Percentiles rank a stretch among this genome's conserved stretches.
Conservation (phyloP, 225 moss, liverwort and hornwort species). For the Straminergon stramineum region DNA sequence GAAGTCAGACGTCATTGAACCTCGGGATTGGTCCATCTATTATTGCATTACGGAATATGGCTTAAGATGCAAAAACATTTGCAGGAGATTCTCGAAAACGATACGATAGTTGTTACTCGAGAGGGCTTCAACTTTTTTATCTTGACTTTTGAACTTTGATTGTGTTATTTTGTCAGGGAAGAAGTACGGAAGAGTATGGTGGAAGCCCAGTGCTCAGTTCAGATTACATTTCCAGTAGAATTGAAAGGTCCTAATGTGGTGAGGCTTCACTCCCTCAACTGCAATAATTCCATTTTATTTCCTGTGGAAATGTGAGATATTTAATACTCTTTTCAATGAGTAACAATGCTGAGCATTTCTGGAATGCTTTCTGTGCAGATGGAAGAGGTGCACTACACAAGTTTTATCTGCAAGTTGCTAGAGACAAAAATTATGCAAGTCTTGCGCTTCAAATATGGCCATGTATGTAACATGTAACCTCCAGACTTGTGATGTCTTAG, state of each 20-base stretch:
- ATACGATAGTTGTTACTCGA: neutral
- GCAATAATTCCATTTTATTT: neutral
- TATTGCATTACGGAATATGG: neutral
- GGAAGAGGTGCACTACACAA: constrained; percentile 85
- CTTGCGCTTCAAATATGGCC: constrained; percentile 92
- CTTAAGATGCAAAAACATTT: neutral
- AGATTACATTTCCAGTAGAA: constrained; percentile 91
- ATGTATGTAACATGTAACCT: constrained; percentile 28
- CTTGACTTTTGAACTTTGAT: neutral
- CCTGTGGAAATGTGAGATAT: neutral
- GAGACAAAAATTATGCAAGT: constrained; percentile 96
- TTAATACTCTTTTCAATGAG: neutral
- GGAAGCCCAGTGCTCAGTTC: constrained; percentile 91
- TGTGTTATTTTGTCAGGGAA: constrained; percentile 44
- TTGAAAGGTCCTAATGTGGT: constrained; percentile 79
- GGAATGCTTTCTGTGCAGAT: constrained; percentile 41
- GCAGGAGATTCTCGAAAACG: neutral
- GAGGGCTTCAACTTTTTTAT: neutral
- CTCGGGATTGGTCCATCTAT: neutral
- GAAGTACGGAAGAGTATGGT: constrained; percentile 89
- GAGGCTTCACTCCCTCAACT: constrained; percentile 9
- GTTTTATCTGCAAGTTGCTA: constrained; percentile 87
- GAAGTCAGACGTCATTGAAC: neutral
- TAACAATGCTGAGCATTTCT: neutral
- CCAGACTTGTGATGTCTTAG: neutral